Conservation (phyloP, 2,329 filamentous ascomycete genomes). For the Nectriaceae sp. region DNA sequence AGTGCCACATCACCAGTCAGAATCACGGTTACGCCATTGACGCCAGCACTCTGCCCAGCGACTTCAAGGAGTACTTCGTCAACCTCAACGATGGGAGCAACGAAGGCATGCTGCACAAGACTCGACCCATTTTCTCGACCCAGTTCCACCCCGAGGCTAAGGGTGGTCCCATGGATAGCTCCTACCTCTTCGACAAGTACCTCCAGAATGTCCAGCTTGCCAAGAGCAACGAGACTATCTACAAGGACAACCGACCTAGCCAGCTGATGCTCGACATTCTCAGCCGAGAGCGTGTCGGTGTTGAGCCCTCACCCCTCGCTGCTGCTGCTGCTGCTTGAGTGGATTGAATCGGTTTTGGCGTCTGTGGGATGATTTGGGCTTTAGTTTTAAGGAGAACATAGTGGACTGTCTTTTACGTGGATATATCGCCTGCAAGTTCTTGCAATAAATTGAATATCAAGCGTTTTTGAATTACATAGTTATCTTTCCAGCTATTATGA, state of each 20-base stretch:
- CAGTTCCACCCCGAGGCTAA: conserved; percentile 99
- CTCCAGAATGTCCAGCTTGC: conserved; percentile 85
- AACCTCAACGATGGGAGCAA: conserved; percentile 98
- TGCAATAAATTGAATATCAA: not conserved
- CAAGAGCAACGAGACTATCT: conserved; percentile 79
- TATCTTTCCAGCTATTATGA: not conserved
- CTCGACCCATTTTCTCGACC: conserved; percentile 94
- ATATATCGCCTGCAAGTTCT: not conserved
- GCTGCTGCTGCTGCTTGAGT: conserved; percentile 45
- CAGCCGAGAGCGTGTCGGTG: conserved; percentile 92
- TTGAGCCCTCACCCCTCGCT: conserved; percentile 65
- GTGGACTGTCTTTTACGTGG: not conserved
- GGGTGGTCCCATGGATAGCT: conserved; percentile 92
- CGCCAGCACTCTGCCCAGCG: conserved; percentile 73
- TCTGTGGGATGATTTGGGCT: not conserved
- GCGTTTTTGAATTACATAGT: not conserved
- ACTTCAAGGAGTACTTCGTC: conserved; percentile 98
- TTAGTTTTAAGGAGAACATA: not conserved
- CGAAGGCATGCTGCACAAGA: conserved; percentile 94
- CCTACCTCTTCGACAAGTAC: conserved; percentile 97
- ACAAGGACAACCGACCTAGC: conserved; percentile 84
- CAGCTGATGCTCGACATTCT: conserved; percentile 88
- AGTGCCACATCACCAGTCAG: conserved; percentile 98
- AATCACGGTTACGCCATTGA: conserved; percentile 98
- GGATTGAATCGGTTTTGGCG: not conserved